phyloP scores from a whole-genome alignment of 2,329 filamentous ascomycete species.

The Paradendryphiella salina region DNA sequence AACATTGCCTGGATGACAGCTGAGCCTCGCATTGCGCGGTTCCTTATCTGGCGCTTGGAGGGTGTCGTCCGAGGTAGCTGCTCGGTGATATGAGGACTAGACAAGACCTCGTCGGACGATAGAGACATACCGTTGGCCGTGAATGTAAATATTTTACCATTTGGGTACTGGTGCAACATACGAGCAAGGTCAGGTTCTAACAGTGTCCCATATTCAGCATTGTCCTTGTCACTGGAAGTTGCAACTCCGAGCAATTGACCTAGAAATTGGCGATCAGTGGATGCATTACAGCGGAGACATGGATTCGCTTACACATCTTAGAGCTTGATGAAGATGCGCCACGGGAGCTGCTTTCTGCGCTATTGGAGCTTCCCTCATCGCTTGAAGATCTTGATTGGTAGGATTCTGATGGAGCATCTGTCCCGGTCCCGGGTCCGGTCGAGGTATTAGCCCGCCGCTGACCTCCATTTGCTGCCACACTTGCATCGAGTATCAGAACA shows the following conservation, averaged over 20 bases:
- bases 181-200: constrained; percentile 27
- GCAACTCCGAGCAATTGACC: constrained; percentile 32
- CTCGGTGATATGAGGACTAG: constrained; percentile 4
- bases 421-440: constrained; percentile 3
- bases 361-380: constrained; percentile 16
- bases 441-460: constrained; percentile 14
- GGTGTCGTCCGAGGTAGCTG: background rate
- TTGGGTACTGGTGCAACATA: constrained; percentile 29
- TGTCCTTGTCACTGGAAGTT: constrained; percentile 6
- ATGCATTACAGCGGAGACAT: background rate
- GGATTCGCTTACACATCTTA: constrained; percentile 20
- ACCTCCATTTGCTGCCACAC: constrained; percentile 29
- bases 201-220: constrained; percentile 14
- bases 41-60: constrained; percentile 8
- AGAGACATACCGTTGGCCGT: constrained; percentile 18
- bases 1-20: constrained; percentile 58
- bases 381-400: constrained; percentile 22
- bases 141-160: constrained; percentile 36
- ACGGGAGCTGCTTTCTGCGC: background rate
- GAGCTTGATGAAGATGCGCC: constrained; percentile 5
- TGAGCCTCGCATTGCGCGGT: constrained; percentile 35
- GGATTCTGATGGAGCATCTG: constrained; percentile 12
- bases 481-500: constrained; percentile 43
- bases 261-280: background rate
- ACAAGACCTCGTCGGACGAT: constrained; percentile 26